These are phyloP conservation scores for Caloboletus firmus DNA, from an alignment of 1,284 basidiomycete species.

Conservation along the genomic window DNA sequence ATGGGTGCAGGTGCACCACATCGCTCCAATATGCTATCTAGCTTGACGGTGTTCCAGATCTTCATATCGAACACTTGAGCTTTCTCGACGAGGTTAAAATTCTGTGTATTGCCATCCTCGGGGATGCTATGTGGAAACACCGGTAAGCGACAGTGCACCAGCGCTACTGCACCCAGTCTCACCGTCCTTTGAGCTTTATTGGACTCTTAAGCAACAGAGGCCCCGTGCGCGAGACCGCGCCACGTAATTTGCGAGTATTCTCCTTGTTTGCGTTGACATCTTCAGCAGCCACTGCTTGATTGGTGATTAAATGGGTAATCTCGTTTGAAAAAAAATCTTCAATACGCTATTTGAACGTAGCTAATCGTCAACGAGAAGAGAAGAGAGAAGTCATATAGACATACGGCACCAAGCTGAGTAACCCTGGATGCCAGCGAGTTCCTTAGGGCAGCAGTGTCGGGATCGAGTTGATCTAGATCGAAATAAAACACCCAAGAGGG, in stretches of 20 bases:
- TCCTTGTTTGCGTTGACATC: constrained; percentile 59
- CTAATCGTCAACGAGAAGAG: neutral
- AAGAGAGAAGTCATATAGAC: constrained; percentile 35
- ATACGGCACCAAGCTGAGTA: constrained; percentile 72
- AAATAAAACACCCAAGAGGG: constrained; percentile 86
- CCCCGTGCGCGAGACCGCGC: constrained; percentile 20
- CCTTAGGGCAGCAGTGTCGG: constrained; percentile 45
- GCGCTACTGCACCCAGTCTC: constrained; percentile 21
- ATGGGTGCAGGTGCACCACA: constrained; percentile 46
- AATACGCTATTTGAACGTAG: constrained; percentile 51
- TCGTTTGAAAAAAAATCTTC: constrained; percentile 86
- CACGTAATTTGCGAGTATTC: constrained; percentile 45
- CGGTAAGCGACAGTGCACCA: neutral
- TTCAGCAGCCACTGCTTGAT: constrained; percentile 46
- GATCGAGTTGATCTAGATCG: constrained; percentile 63
- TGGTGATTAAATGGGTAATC: constrained; percentile 85
- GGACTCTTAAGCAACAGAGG: constrained; percentile 56
- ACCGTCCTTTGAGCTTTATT: constrained; percentile 61
- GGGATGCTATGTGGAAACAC: constrained; percentile 14
- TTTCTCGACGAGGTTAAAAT: constrained; percentile 69
- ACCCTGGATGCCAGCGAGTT: constrained; percentile 57
- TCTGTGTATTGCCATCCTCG: constrained; percentile 32
- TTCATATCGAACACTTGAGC: constrained; percentile 82
- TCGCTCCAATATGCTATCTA: constrained; percentile 70
- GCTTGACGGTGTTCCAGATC: constrained; percentile 80